Conservation (phyloP, 1,139 yeast genomes). For the Tardiomyces depauwii region DNA sequence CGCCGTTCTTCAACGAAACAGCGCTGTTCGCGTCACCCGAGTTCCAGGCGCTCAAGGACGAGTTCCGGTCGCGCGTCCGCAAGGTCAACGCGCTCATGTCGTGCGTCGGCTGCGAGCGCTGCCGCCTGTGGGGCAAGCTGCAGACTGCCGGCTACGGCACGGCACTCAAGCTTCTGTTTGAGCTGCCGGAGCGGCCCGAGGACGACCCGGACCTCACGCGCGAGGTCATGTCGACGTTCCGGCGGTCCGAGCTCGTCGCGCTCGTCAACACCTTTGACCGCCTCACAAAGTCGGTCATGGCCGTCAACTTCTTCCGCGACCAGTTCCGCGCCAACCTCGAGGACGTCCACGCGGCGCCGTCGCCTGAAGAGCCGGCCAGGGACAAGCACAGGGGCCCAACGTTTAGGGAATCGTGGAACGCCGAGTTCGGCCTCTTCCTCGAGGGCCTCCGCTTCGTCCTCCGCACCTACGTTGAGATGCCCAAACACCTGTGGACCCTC, state of each 20-base stretch:
- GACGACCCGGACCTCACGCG: conserved; percentile 28
- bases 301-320: conserved; percentile 50
- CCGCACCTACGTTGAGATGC: conserved; percentile 58
- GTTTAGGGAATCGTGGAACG: conserved; percentile 35
- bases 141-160: conserved; percentile 98
- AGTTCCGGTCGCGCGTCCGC: conserved; percentile 72
- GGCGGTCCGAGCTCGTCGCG: conserved; percentile 83
- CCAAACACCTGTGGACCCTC: conserved; percentile 45
- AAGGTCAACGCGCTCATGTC: conserved; percentile 93
- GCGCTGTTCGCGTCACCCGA: conserved; percentile 38
- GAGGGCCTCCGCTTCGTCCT: conserved; percentile 60
- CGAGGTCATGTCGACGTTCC: conserved; percentile 36
- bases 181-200: conserved; percentile 42
- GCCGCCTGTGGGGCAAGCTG: conserved; percentile 95
- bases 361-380: conserved; percentile 16
- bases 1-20: conserved; percentile 41
- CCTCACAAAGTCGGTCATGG: conserved; percentile 69
- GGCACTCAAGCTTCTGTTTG: conserved; percentile 81
- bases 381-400: conserved; percentile 16
- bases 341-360: conserved; percentile 6
- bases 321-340: conserved; percentile 6
- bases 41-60: conserved; percentile 49
- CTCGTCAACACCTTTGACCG: conserved; percentile 87
- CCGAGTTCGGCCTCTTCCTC: conserved; percentile 45
- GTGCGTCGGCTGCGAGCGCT: conserved; percentile 96